Base-by-base conservation (phyloP, 2,329 filamentous ascomycete species). In the Fusarium nanum region DNA sequence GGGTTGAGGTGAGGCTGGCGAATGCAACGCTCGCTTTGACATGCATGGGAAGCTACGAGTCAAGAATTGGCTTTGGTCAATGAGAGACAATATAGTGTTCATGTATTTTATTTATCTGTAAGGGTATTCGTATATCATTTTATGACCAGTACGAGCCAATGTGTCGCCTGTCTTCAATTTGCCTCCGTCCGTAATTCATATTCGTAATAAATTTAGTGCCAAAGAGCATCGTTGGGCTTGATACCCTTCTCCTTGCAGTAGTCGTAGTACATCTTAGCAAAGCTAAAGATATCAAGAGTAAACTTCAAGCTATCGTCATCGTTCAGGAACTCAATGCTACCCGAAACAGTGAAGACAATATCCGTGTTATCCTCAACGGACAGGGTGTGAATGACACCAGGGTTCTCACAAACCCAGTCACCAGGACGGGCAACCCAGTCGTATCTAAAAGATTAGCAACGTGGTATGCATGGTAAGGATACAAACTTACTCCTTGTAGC, bases 361-460 rank as follows among this genome's bases (percentile, higher is more conserved):
- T 74, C 72, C 6, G 72, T 73, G 50, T 73, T 56, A 9, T 68
- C 72, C 40, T 67, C 20, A 18, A 75, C 59, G 8, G 70, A 73
- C 59, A 75, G 44, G 46, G 73, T 74, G 27, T 75, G 73, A 37
- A 75, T 74, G 12, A 54, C 52, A 12, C 73, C 73, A 5, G 72
- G 72, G 60, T 75, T 75, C 44, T 75, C 73, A 42, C 68, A 71
- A 32, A 74, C 70, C 64, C 64, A 75, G 45, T 75, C 73, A 46
- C 73, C 73, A 32, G 73, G 70, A 13, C 59, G 63, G 23, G 73
- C 73, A 65, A 64, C 57, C 73, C 73, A 75, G 61, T 73, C 72
- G 18, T 75, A 75, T 28, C 73, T 75, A n/a, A 18, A 23, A 14
- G 13, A 22, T 70, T 28, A 70, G 67, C 47, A 67, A 18, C 23